Evolutionary conservation across 176 grass and related monocot species (phyloP).

Genomic region (Rhynchospora tenuis): DNA sequence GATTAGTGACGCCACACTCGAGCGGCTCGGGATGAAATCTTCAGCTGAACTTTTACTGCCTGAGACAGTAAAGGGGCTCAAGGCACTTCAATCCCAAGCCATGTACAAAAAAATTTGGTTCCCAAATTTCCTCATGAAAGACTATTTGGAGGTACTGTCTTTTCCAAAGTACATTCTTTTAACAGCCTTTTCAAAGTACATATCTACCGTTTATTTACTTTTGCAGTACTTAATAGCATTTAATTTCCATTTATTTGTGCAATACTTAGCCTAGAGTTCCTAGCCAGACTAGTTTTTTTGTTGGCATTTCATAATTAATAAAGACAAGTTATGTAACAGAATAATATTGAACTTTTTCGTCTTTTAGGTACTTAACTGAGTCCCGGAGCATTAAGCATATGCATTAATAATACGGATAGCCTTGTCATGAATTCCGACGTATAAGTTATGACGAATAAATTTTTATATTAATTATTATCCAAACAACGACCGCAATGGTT

Average conservation of each 20-base stretch:
- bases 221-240: neutral
- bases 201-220: neutral
- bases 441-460: neutral
- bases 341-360: neutral
- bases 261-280: neutral
- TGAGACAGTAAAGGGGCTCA: conserved; percentile 73
- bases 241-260: neutral
- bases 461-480: neutral
- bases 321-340: neutral
- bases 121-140: conserved; percentile 53
- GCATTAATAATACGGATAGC: neutral
- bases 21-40: conserved; percentile 60
- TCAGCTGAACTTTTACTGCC: conserved; percentile 73
- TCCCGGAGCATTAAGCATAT: neutral
- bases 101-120: conserved; percentile 67
- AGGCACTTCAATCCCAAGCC: conserved; percentile 63
- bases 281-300: neutral
- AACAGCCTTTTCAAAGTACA: too few species aligned
- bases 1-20: conserved; percentile 39
- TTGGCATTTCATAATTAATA: neutral
- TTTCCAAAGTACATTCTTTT: neutral
- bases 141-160: conserved; percentile 54
- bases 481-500: neutral
- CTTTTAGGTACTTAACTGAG: neutral
- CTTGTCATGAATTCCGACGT: neutral